phyloP scores from a whole-genome alignment of 441 rosid species.

The Dalechampia spathulata region DNA sequence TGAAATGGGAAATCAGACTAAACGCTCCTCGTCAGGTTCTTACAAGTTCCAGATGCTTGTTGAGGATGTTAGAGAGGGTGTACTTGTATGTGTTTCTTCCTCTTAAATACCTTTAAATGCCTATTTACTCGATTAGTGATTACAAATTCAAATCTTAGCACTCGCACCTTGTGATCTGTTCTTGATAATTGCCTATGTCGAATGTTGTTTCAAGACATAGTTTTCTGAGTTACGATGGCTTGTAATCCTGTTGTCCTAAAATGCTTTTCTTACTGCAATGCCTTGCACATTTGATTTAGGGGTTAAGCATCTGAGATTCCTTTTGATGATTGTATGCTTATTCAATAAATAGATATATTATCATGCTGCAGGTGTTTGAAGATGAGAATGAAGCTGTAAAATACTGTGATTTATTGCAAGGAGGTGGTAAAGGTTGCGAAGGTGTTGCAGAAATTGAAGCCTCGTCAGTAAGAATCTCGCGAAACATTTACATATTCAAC shows the following conservation, averaged over 20 bases:
- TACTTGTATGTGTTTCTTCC: slow-evolving; percentile 49
- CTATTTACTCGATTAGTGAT: no score
- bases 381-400: slow-evolving; percentile 83
- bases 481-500: background rate
- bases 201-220: no score
- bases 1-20: slow-evolving; percentile 41
- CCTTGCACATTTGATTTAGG: background rate
- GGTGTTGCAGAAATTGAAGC: slow-evolving; percentile 96
- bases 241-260: background rate
- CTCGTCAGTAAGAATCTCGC: slow-evolving; percentile 57
- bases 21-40: slow-evolving; percentile 51
- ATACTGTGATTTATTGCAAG: slow-evolving; percentile 86
- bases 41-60: slow-evolving; percentile 90
- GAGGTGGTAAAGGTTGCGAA: slow-evolving; percentile 95
- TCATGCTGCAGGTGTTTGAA: slow-evolving; percentile 65
- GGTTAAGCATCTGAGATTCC: background rate
- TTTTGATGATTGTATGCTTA: background rate
- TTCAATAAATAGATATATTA: background rate
- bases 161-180: no score
- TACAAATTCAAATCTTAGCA: no score
- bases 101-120: background rate
- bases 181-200: no score
- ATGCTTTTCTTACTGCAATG: background rate
- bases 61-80: slow-evolving; percentile 89
- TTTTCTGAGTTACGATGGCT: background rate